Evolutionary conservation across 2,329 filamentous ascomycete genomes (phyloP), one percentile per base, ranked within the genome.

Genomic region (Sordariomycetes sp.): DNA sequence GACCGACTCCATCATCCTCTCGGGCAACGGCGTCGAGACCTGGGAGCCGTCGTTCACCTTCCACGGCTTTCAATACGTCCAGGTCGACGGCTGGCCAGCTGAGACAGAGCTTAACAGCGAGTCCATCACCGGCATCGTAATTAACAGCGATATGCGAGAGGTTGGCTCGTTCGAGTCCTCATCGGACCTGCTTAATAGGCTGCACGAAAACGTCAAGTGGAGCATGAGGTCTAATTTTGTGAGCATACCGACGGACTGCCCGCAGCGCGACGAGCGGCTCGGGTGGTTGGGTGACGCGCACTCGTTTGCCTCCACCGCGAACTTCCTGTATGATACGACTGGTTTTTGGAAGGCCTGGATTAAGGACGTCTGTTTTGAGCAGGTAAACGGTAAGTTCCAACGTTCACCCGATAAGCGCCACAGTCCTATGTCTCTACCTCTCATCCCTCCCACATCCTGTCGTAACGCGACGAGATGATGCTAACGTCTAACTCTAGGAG

Each of bases 181-280:
- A 0, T 66, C 85, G 53, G 53, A 63, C 0, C 66, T 76, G 2
- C 61, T 85, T 28, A 85, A 82, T 61, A 69, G 76, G 53, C 72
- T 86, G 4, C 76, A 83, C 61, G 57, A 72, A 1, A 85, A 85
- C 57, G 73, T 79, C 0, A 64, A 70, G 32, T 84, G 81, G 81
- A 75, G 74, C 5, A 82, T 83, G 76, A 73, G 74, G 34, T 79
- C 79, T 0, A 85, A 85, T 62, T 83, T 85, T 62, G 62, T 84
- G 3, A 75, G 73, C 0, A 67, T 84, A 0, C 80, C 80, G 0
- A 85, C 80, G 0, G 82, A 85, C 62, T 82, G 79, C 61, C 79
- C 79, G 0, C 78, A 82, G 60, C 70, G 78, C 1, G 79, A 83
- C 58, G 79, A 82, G 65, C 71, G 79, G 0, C 65, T 82, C 7